A percentile compares a stretch with the other conserved stretches of the same genome.
Conservation (phyloP, 192 early-diverging fungal genomes). For the Backusella mclennaniae region DNA sequence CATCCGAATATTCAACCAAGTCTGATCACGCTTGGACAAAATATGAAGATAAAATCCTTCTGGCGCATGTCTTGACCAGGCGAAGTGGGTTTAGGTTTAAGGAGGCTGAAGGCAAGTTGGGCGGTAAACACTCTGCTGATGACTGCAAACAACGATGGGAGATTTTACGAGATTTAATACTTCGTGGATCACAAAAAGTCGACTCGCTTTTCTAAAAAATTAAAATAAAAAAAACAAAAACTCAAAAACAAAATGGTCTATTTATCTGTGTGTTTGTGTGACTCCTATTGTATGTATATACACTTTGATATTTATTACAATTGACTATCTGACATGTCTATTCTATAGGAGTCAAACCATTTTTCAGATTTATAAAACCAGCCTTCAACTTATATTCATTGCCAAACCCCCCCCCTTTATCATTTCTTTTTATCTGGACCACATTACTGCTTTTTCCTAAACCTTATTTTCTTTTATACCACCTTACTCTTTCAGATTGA, state of each 20-base stretch:
- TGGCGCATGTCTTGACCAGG: conserved; percentile 7
- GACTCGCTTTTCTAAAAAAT: not conserved
- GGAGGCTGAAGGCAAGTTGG: conserved; percentile 5
- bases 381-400: not conserved
- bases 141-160: conserved; percentile 7
- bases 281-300: not conserved
- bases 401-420: too few relatives aligned
- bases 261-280: not conserved
- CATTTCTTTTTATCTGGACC: not conserved
- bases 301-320: not conserved
- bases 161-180: conserved; percentile 10
- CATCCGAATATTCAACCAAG: not conserved
- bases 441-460: not conserved
- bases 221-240: not conserved
- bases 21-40: conserved; percentile 8
- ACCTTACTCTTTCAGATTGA: not conserved
- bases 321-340: not conserved
- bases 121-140: not conserved
- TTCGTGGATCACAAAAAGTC: conserved; percentile 10
- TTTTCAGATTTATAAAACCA: too few relatives aligned
- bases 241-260: not conserved
- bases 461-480: not conserved
- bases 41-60: conserved; percentile 7
- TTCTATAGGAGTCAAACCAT: not conserved
- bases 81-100: conserved; percentile 8